A percentile compares a stretch with the other conserved stretches of the same genome.
phyloP scores from a whole-genome alignment of 108 stramenopile genomes.

The Cyclostephanos invisitatus region DNA sequence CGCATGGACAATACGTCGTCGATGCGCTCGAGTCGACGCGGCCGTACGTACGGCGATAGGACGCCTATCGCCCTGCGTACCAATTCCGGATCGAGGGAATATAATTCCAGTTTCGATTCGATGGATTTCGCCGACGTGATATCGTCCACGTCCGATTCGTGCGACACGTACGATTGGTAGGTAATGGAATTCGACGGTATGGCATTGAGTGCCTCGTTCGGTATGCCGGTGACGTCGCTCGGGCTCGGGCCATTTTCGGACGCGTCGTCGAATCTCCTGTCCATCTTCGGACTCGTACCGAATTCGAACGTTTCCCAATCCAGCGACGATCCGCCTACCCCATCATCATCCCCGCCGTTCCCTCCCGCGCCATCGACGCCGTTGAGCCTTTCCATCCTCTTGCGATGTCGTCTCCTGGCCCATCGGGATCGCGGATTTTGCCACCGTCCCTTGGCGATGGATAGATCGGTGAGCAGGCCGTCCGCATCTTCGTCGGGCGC shows the following conservation, averaged over 20 bases:
- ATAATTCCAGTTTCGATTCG: constrained; percentile 24
- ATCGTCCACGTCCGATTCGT: constrained; percentile 29
- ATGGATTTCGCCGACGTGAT: constrained; percentile 17
- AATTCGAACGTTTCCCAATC: constrained; percentile 51
- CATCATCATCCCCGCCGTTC: neutral
- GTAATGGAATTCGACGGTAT: constrained; percentile 39
- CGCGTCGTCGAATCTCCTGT: constrained; percentile 28
- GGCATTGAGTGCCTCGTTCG: constrained; percentile 29
- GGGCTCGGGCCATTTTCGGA: constrained; percentile 5
- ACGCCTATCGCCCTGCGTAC: constrained; percentile 37
- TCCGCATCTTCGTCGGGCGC: neutral
- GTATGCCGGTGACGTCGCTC: constrained; percentile 23
- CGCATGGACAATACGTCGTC: constrained; percentile 57
- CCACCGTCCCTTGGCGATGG: constrained; percentile 1
- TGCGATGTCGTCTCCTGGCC: constrained; percentile 29
- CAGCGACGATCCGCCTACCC: constrained; percentile 7
- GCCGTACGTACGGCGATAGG: constrained; percentile 55
- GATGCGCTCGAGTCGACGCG: constrained; percentile 64
- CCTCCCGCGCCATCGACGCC: constrained; percentile 5
- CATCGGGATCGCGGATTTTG: constrained; percentile 32
- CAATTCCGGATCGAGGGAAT: constrained; percentile 29
- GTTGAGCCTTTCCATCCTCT: constrained; percentile 18
- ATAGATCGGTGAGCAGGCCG: neutral
- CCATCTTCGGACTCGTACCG: constrained; percentile 46
- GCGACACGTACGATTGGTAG: constrained; percentile 41